Evolutionary conservation across 2,329 filamentous ascomycete species (phyloP).

Genomic region (Diplodia intermedia): DNA sequence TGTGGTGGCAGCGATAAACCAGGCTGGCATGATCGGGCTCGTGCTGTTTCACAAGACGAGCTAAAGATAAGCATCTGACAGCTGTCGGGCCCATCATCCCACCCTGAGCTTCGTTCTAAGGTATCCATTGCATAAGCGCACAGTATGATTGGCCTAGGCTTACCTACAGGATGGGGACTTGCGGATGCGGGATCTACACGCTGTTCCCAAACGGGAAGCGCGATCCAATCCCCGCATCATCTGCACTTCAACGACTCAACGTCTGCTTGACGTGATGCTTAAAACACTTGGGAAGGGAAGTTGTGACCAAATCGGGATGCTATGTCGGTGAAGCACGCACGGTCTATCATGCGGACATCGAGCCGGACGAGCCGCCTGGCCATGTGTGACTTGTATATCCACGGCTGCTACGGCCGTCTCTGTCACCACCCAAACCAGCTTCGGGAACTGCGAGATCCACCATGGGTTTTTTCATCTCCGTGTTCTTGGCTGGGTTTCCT

Average conservation of each 20-base stretch:
- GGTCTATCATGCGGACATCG: slow-evolving; percentile 1
- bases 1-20: neutral
- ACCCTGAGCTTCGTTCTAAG: neutral
- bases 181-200: slow-evolving; percentile 13
- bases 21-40: neutral
- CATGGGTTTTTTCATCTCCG: neutral
- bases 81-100: neutral
- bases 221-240: slow-evolving; percentile 32
- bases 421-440: neutral
- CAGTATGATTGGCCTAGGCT: slow-evolving; percentile 3
- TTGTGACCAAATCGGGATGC: slow-evolving; percentile 11
- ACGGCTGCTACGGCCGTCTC: neutral
- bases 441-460: neutral
- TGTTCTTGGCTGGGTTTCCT: neutral
- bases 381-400: slow-evolving; percentile 17
- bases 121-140: slow-evolving; percentile 8
- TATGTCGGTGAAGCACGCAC: neutral
- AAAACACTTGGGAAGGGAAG: neutral
- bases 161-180: neutral
- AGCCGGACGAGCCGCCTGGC: neutral
- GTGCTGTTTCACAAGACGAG: neutral
- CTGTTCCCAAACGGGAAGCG: slow-evolving; percentile 29
- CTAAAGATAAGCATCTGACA: slow-evolving; percentile 17
- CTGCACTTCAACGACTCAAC: slow-evolving; percentile 8
- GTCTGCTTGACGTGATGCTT: neutral